phyloP scores from a whole-genome alignment of 2,329 filamentous ascomycete genomes.

The Zasmidium angulare region DNA sequence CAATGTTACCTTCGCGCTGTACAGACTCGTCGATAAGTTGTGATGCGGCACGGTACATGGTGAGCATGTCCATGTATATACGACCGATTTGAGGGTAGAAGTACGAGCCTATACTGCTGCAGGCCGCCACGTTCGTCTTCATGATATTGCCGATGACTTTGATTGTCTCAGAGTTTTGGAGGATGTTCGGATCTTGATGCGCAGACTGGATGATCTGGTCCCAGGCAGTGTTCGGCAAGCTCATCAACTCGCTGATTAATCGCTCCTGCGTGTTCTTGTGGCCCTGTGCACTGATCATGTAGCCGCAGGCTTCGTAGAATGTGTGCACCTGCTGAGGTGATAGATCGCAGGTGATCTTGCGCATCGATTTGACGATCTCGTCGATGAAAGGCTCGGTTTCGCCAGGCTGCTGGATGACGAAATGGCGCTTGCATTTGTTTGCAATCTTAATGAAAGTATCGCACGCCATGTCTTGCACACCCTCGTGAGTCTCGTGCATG shows the following conservation, averaged over 20 bases:
- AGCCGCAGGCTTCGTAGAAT: slow-evolving; percentile 97
- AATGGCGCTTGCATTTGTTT: slow-evolving; percentile 95
- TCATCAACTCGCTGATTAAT: slow-evolving; percentile 88
- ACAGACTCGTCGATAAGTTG: slow-evolving; percentile 93
- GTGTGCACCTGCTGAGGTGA: slow-evolving; percentile 97
- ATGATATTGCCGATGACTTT: slow-evolving; percentile 99
- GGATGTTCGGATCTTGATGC: slow-evolving; percentile 76
- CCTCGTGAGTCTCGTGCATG: slow-evolving; percentile 99
- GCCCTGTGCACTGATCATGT: slow-evolving; percentile 98
- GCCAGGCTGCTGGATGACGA: slow-evolving; percentile 91
- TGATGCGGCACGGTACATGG: slow-evolving; percentile 98
- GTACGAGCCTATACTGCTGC: slow-evolving; percentile 91
- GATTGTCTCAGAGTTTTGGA: slow-evolving; percentile 92
- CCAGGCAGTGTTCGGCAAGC: slow-evolving; percentile 90
- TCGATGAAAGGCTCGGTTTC: slow-evolving; percentile 97
- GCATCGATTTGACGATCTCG: slow-evolving; percentile 93
- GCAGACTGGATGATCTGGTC: slow-evolving; percentile 89
- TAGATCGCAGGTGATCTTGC: slow-evolving; percentile 92
- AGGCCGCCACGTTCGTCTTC: slow-evolving; percentile 99
- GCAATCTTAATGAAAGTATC: slow-evolving; percentile 99
- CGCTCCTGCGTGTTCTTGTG: slow-evolving; percentile 93
- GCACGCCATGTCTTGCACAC: slow-evolving; percentile 99
- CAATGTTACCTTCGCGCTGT: slow-evolving; percentile 80
- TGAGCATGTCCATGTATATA: slow-evolving; percentile 97
- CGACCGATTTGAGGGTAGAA: slow-evolving; percentile 97